Evolutionary conservation across 805 yeast species (phyloP), one percentile per base, ranked within the genome.

Genomic region (Zygoascus biomembranicola): DNA sequence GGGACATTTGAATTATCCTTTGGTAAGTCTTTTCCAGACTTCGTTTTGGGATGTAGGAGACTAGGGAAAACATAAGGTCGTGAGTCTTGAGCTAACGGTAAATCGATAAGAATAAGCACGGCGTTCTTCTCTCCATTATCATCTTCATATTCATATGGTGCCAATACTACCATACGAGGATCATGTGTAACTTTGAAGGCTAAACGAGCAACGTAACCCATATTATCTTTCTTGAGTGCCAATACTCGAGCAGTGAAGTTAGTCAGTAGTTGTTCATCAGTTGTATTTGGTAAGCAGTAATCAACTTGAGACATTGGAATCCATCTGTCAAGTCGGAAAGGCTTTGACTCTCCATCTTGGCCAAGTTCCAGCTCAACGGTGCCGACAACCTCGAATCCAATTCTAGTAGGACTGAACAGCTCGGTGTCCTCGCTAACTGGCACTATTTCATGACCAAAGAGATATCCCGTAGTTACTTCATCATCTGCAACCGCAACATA

Each of bases 71-170:
- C 78, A 51, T 57, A 62, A 32, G 50, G 52, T 16, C 69, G 62
- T 57, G 81, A 85, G 65, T 90, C 96, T 58, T 87, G 95, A 44
- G 77, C 76, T 66, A 78, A 87, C 1, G 96, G 94, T 11, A 89
- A 63, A 47, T 82, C 70, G 11, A 75, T 74, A 57, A 82, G 63
- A 0, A 77, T 68, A 52, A 87, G 73, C 1, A 53, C 60, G 3
- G 47, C 14, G 5, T 10, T 14, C 3, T 20, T 49, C n/a, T 57
- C 62, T 11, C 47, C 53, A 11, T 35, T 35, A 13, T 35, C 39
- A 37, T 53, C 63, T 37, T 54, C 55, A 16, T 74, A 61, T 26
- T 69, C 61, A 0, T 63, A 63, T 0, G 94, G 95, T 13, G 74
- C 68, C 57, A 85, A 67, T 1, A 76, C 82, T 52, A 81, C 83